phyloP scores from a whole-genome alignment of 148 eudicot species.

The Pharnaceum exiguum region DNA sequence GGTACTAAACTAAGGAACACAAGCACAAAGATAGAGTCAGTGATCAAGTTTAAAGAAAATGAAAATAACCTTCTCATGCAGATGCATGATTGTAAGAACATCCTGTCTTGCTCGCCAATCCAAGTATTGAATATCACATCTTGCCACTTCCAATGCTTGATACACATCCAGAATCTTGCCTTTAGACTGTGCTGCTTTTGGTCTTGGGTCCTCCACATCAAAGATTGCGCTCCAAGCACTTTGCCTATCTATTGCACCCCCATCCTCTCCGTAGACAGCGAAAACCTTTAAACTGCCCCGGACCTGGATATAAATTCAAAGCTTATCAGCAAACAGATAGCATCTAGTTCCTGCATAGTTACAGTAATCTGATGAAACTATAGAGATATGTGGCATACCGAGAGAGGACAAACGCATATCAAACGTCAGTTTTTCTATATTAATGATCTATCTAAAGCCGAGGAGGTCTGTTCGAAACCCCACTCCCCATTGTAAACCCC shows the following conservation, averaged over 20 bases:
- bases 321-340: constrained; percentile 1
- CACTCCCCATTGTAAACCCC: too few relatives aligned
- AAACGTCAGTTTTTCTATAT: too few relatives aligned
- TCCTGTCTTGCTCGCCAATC: constrained; percentile 99
- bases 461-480: too few relatives aligned
- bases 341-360: not conserved
- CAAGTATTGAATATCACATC: constrained; percentile 81
- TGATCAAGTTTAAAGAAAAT: not conserved
- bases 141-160: constrained; percentile 83
- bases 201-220: constrained; percentile 82
- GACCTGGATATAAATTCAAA: constrained; percentile 34
- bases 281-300: constrained; percentile 56
- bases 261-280: constrained; percentile 71
- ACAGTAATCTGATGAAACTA: not conserved
- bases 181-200: constrained; percentile 52
- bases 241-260: constrained; percentile 55
- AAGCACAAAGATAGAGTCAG: not conserved
- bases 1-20: not conserved
- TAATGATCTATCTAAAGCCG: too few relatives aligned
- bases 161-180: constrained; percentile 81
- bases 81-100: constrained; percentile 81
- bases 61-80: constrained; percentile 74
- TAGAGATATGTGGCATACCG: too few relatives aligned
- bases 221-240: constrained; percentile 60
- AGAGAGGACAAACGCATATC: too few relatives aligned